Evolutionary conservation across 176 grass and related monocot species (phyloP), one percentile per base, ranked within the genome.

Genomic region (Zea luxurians): DNA sequence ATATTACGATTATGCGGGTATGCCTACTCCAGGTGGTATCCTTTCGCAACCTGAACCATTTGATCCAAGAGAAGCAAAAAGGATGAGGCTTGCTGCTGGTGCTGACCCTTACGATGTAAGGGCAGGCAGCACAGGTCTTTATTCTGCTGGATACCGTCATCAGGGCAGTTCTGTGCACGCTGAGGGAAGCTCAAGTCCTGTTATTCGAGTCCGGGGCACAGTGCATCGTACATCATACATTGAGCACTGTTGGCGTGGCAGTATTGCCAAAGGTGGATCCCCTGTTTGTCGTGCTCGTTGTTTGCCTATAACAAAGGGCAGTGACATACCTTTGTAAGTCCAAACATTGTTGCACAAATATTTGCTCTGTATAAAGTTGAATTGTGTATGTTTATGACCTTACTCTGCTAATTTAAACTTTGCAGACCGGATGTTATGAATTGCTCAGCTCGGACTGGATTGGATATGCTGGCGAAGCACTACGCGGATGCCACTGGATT

Each of bases 251-350:
- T 95, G 92, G 96, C 78, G 78, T 81, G 96, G 96, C 48, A 83
- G 85, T 78, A 90, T 99, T 5, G 75, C 90, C 50, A 99, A 99
- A 88, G 92, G 92, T 70, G 96, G 92, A 45, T 84, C 85, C 73
- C 90, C 83, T 75, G 92, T 99, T 78, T 99, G 96, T 66, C 79
- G 76, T 76, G 96, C 96, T 61, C 91, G 96, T 13, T 99, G 96
- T 80, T 81, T 99, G 71, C 62, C 92, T 44, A 91, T 99, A 61
- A 80, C 78, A 67, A 91, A 84, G 78, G 96, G 90, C 45, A 75
- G 90, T 46, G 86, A 89, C 34, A 85, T 87, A 71, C 78, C 91
- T 73, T 68, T 99, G 96, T 95, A 89, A 75, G 94, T 91, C 50
- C 44, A 78, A 50, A 78, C 49, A 60, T 83, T 35, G 71, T 9